These are phyloP conservation scores for Cladosporium sp. DNA, from an alignment of 2,329 filamentous ascomycete genomes.

Conservation along the genomic window DNA sequence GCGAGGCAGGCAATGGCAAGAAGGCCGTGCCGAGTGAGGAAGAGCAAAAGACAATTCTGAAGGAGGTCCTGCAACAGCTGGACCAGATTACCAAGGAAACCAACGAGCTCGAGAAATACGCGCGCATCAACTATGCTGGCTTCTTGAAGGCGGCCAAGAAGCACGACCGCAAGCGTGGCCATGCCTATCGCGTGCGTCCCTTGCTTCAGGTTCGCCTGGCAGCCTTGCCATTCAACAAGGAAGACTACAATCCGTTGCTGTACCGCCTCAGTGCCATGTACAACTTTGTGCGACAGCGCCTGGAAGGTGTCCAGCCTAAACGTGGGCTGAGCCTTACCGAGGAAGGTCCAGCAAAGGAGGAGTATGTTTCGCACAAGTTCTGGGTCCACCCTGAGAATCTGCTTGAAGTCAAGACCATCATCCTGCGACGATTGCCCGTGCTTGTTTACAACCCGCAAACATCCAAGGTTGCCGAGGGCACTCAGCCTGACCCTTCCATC, in stretches of 20 bases:
- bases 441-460: conserved; percentile 89
- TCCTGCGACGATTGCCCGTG: conserved; percentile 83
- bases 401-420: conserved; percentile 93
- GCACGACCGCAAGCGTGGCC: conserved; percentile 89
- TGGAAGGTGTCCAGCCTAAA: conserved; percentile 53
- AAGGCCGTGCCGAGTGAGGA: conserved; percentile 35
- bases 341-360: conserved; percentile 20
- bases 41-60: conserved; percentile 52
- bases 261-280: conserved; percentile 92
- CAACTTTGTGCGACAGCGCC: conserved; percentile 82
- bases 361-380: conserved; percentile 43
- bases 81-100: conserved; percentile 87
- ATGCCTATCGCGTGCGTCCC: conserved; percentile 81
- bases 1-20: conserved; percentile 27
- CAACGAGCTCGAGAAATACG: conserved; percentile 91
- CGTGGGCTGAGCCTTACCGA: conserved; percentile 19
- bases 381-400: conserved; percentile 97
- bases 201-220: conserved; percentile 86
- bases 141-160: conserved; percentile 99
- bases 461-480: conserved; percentile 74
- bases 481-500: conserved; percentile 77
- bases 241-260: conserved; percentile 85
- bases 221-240: conserved; percentile 90
- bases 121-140: conserved; percentile 93
- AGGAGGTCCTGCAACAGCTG: conserved; percentile 72